A percentile compares a stretch with the other conserved stretches of the same genome.
These are phyloP conservation scores for Ascochyta koolunga DNA, from an alignment of 2,329 filamentous ascomycete species.

Conservation along the genomic window DNA sequence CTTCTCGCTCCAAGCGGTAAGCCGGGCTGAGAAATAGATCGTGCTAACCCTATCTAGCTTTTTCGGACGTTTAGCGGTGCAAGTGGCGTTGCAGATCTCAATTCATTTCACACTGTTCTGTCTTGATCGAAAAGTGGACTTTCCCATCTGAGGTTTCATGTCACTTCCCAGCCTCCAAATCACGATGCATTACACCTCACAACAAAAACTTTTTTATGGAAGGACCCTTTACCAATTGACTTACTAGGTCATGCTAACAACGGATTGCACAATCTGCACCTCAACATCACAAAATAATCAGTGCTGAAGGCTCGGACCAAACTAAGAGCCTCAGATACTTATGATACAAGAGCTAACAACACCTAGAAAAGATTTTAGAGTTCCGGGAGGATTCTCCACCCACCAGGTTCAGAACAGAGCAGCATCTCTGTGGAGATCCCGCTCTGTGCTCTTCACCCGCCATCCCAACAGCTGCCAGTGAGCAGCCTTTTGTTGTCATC, in stretches of 20 bases:
- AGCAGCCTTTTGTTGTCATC: slow-evolving; percentile 7
- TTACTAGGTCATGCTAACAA: not conserved
- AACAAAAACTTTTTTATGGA: no score
- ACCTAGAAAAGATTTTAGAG: not conserved
- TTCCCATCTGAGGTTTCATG: not conserved
- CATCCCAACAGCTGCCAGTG: slow-evolving; percentile 1
- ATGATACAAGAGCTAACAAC: not conserved
- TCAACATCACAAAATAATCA: not conserved
- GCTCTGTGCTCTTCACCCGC: not conserved
- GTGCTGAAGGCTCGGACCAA: not conserved
- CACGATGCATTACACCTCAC: not conserved
- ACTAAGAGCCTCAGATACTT: not conserved
- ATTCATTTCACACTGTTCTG: not conserved
- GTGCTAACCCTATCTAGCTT: not conserved
- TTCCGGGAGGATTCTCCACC: not conserved
- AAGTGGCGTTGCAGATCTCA: slow-evolving; percentile 3
- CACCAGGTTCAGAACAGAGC: not conserved
- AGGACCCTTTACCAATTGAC: no score
- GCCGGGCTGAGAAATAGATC: not conserved
- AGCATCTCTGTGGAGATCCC: not conserved
- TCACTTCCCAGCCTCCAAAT: not conserved
- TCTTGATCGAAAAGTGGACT: slow-evolving; percentile 4
- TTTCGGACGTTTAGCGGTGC: not conserved
- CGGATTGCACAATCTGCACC: not conserved
- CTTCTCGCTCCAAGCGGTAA: not conserved